Percentiles rank a stretch among this genome's conserved stretches.
Evolutionary conservation across 2,329 filamentous ascomycete species (phyloP).

Genomic region (Fusarium mexicanum): DNA sequence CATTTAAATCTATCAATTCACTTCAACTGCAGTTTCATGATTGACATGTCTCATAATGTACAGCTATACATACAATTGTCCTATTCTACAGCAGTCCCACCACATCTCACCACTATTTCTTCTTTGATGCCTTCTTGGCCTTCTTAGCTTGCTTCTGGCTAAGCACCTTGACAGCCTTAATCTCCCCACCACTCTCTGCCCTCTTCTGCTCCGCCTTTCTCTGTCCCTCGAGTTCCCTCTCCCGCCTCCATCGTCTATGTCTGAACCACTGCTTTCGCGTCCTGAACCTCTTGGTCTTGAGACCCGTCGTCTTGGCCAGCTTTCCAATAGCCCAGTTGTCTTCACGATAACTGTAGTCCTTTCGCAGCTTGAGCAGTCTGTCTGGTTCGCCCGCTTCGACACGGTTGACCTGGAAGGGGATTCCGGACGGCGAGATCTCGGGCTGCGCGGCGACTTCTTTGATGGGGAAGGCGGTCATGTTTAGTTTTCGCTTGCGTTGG

Average conservation of each 20-base stretch:
- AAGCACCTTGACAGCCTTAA: conserved; percentile 46
- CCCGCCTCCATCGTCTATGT: conserved; percentile 54
- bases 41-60: conserved; percentile 18
- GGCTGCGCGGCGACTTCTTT: conserved; percentile 50
- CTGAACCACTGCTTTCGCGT: conserved; percentile 62
- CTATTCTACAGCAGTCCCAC: neutral
- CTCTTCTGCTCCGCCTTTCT: conserved; percentile 50
- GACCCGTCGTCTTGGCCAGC: conserved; percentile 61
- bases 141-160: conserved; percentile 52
- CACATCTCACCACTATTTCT: conserved; percentile 40
- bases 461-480: conserved; percentile 70
- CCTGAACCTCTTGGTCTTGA: conserved; percentile 59
- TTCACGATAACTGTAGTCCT: conserved; percentile 68
- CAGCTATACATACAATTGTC: conserved; percentile 41
- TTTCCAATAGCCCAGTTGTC: conserved; percentile 68
- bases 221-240: conserved; percentile 55
- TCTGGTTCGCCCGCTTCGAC: conserved; percentile 54
- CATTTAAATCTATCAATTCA: neutral
- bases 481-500: conserved; percentile 77
- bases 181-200: conserved; percentile 46
- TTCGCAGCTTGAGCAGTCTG: conserved; percentile 60
- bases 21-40: neutral
- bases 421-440: conserved; percentile 60
- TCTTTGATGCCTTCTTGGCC: conserved; percentile 51
- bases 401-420: conserved; percentile 58